A percentile compares a stretch with the other conserved stretches of the same genome.
Conservation (phyloP, 129 eudicot species). For the Pulicaria dysenterica region DNA sequence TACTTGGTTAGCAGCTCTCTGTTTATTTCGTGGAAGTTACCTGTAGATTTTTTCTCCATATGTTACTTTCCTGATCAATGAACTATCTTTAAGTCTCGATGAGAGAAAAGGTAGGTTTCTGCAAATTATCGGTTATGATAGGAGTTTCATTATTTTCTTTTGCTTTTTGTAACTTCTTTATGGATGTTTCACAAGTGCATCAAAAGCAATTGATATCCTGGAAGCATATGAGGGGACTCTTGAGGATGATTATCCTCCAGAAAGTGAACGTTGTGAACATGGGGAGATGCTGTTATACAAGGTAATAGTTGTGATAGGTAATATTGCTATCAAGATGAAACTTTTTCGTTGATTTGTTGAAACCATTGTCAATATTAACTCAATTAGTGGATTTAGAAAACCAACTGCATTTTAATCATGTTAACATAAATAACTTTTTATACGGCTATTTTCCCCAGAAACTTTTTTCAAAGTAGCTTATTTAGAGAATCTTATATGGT, state of each 20-base stretch:
- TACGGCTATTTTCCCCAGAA: neutral
- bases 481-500: neutral
- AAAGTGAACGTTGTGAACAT: constrained; percentile 89
- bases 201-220: constrained; percentile 94
- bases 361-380: neutral
- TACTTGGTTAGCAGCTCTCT: constrained; percentile 10
- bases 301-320: constrained; percentile 48
- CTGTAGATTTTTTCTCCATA: constrained; percentile 1
- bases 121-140: constrained; percentile 4
- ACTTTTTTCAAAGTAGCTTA: neutral
- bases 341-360: neutral
- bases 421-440: neutral
- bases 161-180: neutral
- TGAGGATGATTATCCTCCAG: constrained; percentile 95
- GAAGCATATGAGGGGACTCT: constrained; percentile 99
- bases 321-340: constrained; percentile 17
- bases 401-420: neutral
- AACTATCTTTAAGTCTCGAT: neutral
- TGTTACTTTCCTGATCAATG: neutral
- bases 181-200: constrained; percentile 52
- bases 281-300: constrained; percentile 97
- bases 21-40: constrained; percentile 14
- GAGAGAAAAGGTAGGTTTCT: neutral
- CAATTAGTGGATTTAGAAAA: constrained; percentile 11
- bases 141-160: neutral